Base-by-base conservation (phyloP, 2,329 filamentous ascomycete genomes). In the Rutstroemia sp. region DNA sequence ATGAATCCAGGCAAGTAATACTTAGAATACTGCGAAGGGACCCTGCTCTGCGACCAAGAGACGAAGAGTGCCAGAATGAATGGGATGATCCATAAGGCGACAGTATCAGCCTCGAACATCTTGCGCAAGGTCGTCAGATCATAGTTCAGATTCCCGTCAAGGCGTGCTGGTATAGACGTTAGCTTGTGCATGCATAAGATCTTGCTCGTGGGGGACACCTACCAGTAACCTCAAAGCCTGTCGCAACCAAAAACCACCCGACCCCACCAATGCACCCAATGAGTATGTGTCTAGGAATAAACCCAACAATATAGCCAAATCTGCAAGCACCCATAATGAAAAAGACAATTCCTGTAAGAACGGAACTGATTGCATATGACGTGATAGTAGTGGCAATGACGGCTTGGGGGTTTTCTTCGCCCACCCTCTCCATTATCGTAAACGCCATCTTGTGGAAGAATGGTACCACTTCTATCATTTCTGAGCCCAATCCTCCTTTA, bases 361-460 rank as follows among this genome's bases (percentile, higher is more conserved):
- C 81, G 2, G 94, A 92, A 72, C 92, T 97, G 59, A 92, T 74
- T 0, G 92, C 88, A 69, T 95, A 99, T 1, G 94, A 84, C 2
- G 92, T 84, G 65, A 99, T 96, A 2, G 92, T 96, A 0, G 94
- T 99, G 30, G 94, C 92, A 61, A 96, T 87, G 48, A 99, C 87
- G 3, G 90, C 88, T 64, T 94, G 86, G 1, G 88, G 84, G 25
- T 94, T 84, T 19, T 92, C 84, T 60, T 87, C 82, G 16, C 92
- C 89, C 61, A 99, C 85, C 45, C 81, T 78, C 14, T 78, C 76
- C 62, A 94, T 84, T 68, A 97, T 96, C 30, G 87, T 92, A 61
- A 86, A 84, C 0, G 94, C 92, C 92, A 99, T 99, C 67, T 92
- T 95, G 73, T 99, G 94, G 70, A 99, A 97, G 74, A 99, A 99